These are phyloP conservation scores for Pleurostoma richardsiae DNA, from an alignment of 2,329 filamentous ascomycete species.

Conservation along the genomic window DNA sequence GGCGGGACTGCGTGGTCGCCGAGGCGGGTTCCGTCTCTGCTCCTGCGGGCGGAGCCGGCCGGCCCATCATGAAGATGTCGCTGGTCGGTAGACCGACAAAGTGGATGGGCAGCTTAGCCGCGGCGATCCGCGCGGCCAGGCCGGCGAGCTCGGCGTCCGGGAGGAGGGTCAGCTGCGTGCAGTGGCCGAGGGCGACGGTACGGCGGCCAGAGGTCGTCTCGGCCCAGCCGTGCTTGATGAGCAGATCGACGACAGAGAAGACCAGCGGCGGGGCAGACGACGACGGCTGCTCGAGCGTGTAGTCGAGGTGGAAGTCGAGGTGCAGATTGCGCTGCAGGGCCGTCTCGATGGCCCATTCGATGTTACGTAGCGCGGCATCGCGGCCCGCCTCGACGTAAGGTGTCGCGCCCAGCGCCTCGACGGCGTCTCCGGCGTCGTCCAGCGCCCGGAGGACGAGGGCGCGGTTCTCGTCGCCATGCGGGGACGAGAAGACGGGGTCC, in stretches of 20 bases:
- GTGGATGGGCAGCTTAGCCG: constrained; percentile 48
- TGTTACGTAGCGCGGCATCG: constrained; percentile 46
- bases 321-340: constrained; percentile 47
- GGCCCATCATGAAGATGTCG: constrained; percentile 68
- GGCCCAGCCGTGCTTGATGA: constrained; percentile 47
- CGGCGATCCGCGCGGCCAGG: constrained; percentile 41
- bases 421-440: constrained; percentile 16
- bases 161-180: constrained; percentile 59
- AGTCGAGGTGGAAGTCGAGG: constrained; percentile 69
- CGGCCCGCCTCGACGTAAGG: constrained; percentile 61
- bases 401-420: constrained; percentile 62
- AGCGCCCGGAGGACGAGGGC: constrained; percentile 33
- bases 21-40: background rate
- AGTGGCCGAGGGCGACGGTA: constrained; percentile 61
- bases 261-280: constrained; percentile 40
- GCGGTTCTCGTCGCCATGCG: constrained; percentile 43
- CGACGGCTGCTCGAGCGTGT: constrained; percentile 47
- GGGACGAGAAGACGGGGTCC: constrained; percentile 57
- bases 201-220: constrained; percentile 26
- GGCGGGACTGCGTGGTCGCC: constrained; percentile 15
- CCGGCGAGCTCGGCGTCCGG: constrained; percentile 38
- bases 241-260: constrained; percentile 45
- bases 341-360: constrained; percentile 55
- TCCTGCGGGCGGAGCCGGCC: constrained; percentile 14
- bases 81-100: constrained; percentile 68